Evolutionary conservation across 148 eudicot genomes (phyloP).

Genomic region (Heliamphora exappendiculata): DNA sequence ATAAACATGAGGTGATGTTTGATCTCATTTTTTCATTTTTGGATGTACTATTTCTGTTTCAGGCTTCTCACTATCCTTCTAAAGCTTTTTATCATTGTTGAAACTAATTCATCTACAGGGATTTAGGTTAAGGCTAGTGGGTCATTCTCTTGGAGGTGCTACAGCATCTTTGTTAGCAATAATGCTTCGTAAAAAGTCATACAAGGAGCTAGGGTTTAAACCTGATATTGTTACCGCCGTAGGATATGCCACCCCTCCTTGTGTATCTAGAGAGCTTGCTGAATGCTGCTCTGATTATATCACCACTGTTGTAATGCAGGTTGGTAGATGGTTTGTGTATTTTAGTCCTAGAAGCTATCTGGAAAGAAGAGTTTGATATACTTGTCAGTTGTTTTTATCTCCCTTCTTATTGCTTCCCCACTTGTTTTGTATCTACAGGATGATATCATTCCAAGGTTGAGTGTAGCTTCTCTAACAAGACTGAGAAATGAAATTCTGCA

Average conservation of each 20-base stretch:
- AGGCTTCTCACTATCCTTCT: background rate
- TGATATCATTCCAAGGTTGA: conserved; percentile 86
- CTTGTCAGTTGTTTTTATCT: background rate
- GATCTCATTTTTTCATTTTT: background rate
- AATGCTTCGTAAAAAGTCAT: conserved; percentile 69
- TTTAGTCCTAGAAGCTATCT: background rate
- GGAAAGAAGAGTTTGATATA: background rate
- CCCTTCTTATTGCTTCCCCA: background rate
- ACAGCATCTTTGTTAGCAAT: conserved; percentile 85
- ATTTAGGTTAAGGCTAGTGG: conserved; percentile 90
- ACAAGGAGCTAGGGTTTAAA: conserved; percentile 67
- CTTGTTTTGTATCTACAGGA: conserved; percentile 48
- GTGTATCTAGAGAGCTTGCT: conserved; percentile 86
- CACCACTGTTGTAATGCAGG: conserved; percentile 87
- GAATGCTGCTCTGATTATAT: conserved; percentile 80
- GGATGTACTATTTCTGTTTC: background rate
- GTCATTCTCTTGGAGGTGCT: conserved; percentile 97
- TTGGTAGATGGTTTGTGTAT: conserved; percentile 14
- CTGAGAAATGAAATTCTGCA: conserved; percentile 87
- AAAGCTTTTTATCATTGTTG: conserved; percentile 1
- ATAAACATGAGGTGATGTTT: conserved; percentile 66
- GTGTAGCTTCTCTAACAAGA: conserved; percentile 74
- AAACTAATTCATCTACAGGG: conserved; percentile 73
- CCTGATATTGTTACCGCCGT: conserved; percentile 75
- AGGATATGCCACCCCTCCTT: conserved; percentile 81